Base-by-base conservation (phyloP, 1,139 yeast genomes). In the Yamadazyma siamensis region DNA sequence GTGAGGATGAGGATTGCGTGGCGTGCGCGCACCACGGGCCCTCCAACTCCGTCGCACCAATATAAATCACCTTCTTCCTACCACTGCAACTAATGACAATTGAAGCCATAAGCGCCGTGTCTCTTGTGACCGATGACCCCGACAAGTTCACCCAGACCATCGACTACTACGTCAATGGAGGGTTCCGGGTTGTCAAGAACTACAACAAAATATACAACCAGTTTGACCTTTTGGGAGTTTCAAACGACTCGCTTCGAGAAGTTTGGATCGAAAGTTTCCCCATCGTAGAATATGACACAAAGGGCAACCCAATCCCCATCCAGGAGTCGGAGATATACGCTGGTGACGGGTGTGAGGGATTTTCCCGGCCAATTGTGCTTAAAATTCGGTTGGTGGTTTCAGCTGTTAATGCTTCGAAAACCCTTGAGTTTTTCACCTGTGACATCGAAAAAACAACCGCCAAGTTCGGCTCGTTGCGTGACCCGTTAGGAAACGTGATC, bases 261-360 rank as follows among this genome's bases (percentile, higher is more conserved):
- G 57, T 75, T 25, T 83, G 94, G 91, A 51, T 82, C 28, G 84
- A 81, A 47, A 62, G 78, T 15, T 80, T 78, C 54, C 85, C 85
- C 15, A 60, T 80, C 27, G 73, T 76, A 31, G 71, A 71, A 43
- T 35, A 60, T 15, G 75, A 71, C 43, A 52, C 48, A 13, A 49
- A 60, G 27, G 80, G 79, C 2, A 56, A 61, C 46, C 52, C 75
- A 38, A 59, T 67, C 25, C 87, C 87, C 11, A 63, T 76, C 58
- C 83, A 77, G 46, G 83, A 79, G 44, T 53, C 68, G 37, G 54
- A 60, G 27, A 61, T 74, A 27, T 75, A 75, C 49, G 73, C 77
- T 35, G 85, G 80, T 13, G 73, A 68, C 41, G 31, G 45, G 24
- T 50, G 64, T 25, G 56, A 54, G 29, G 46, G 46, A 32, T 47